A percentile compares a stretch with the other conserved stretches of the same genome.
Conservation (phyloP, 257 asterid species). For the Scutellaria baicalensis region DNA sequence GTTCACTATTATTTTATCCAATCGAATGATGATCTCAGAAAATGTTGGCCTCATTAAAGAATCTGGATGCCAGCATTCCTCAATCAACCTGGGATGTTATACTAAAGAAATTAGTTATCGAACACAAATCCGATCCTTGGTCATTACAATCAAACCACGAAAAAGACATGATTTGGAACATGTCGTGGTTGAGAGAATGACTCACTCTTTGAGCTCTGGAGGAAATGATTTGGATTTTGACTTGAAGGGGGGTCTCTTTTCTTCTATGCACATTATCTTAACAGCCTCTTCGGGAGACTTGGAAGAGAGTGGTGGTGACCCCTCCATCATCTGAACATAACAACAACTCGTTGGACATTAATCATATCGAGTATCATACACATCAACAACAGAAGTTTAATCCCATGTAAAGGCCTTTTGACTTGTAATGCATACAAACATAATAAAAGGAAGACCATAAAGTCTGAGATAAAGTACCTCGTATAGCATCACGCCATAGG, state of each 20-base stretch:
- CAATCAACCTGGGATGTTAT: constrained; percentile 61
- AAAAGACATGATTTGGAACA: neutral
- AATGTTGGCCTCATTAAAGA: constrained; percentile 53
- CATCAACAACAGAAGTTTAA: neutral
- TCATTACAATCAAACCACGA: neutral
- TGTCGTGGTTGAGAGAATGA: neutral
- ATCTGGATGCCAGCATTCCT: constrained; percentile 88
- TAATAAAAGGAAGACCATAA: neutral
- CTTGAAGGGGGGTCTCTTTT: constrained; percentile 75
- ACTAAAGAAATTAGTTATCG: neutral
- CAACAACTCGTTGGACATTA: neutral
- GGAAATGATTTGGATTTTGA: constrained; percentile 72
- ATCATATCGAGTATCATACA: neutral
- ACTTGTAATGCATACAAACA: too few relatives aligned
- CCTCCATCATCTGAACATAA: constrained; percentile 79
- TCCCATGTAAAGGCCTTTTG: too few relatives aligned
- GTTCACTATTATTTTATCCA: constrained; percentile 58
- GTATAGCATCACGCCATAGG: constrained; percentile 75
- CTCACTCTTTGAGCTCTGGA: constrained; percentile 80
- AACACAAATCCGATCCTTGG: neutral
- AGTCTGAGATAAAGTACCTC: constrained; percentile 44
- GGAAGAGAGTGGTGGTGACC: constrained; percentile 66
- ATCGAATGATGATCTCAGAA: constrained; percentile 58
- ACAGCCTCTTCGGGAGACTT: constrained; percentile 69
- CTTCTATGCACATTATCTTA: constrained; percentile 60